Percentiles rank a stretch among this genome's conserved stretches.
Evolutionary conservation across 176 grass and related monocot species (phyloP).

Genomic region (Avena atlantica): DNA sequence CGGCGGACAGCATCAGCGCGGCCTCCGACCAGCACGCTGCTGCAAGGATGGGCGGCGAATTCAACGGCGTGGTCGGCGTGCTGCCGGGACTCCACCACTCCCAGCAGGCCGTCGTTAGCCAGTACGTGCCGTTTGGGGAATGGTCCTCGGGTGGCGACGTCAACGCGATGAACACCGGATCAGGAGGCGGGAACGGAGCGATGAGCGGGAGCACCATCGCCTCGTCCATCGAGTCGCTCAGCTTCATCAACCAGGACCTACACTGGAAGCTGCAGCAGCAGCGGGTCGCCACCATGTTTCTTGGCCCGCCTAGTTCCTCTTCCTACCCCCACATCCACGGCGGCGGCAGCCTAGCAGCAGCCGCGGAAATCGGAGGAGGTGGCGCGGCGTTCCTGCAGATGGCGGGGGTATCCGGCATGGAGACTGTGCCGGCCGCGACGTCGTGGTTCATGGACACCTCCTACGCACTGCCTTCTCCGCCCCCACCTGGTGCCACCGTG

Average conservation of each 20-base stretch:
- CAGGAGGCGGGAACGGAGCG: slow-evolving; percentile 21
- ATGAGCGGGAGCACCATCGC: slow-evolving; percentile 60
- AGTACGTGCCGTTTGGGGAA: slow-evolving; percentile 66
- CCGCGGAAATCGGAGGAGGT: slow-evolving; percentile 19
- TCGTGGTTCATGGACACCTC: slow-evolving; percentile 63
- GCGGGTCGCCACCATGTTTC: slow-evolving; percentile 70
- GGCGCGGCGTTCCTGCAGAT: slow-evolving; percentile 51
- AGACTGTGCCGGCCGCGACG: slow-evolving; percentile 25
- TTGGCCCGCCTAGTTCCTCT: slow-evolving; percentile 44
- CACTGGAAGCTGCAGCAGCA: slow-evolving; percentile 98
- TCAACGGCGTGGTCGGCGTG: slow-evolving; percentile 51
- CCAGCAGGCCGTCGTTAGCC: slow-evolving; percentile 49
- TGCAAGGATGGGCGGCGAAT: slow-evolving; percentile 47
- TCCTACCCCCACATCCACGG: slow-evolving; percentile 5
- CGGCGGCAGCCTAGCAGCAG: neutral
- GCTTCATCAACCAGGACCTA: slow-evolving; percentile 98
- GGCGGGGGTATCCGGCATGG: slow-evolving; percentile 38
- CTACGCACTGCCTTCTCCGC: slow-evolving; percentile 37
- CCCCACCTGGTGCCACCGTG: neutral
- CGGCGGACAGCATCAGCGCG: slow-evolving; percentile 5
- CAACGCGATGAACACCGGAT: neutral
- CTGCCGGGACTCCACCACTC: slow-evolving; percentile 45
- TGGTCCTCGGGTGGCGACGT: slow-evolving; percentile 42
- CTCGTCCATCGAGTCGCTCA: slow-evolving; percentile 92
- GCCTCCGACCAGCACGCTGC: slow-evolving; percentile 30